Evolutionary conservation across 2,329 filamentous ascomycete genomes (phyloP).

Genomic region (Alternaria panax): DNA sequence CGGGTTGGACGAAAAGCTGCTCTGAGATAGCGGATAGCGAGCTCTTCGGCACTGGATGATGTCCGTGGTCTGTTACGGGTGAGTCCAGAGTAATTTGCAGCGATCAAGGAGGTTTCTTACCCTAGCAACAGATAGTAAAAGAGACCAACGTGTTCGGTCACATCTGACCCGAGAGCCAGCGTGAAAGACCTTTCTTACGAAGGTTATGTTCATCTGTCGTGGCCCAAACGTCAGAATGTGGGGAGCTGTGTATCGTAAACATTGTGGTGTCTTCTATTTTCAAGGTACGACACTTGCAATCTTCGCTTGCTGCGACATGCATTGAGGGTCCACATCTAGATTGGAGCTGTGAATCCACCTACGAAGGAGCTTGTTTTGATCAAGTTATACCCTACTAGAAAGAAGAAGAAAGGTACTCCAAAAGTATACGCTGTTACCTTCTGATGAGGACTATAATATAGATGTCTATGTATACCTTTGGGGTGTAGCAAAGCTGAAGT

Average conservation of each 20-base stretch:
- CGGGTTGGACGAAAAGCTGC: not conserved
- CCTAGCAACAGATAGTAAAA: not conserved
- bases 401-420: no score
- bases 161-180: not conserved
- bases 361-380: no score
- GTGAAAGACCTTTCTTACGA: not conserved
- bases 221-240: not conserved
- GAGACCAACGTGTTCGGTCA: not conserved
- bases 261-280: not conserved
- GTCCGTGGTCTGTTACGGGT: no score
- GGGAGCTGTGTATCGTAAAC: not conserved
- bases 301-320: not conserved
- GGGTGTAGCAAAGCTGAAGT: no score
- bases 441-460: no score
- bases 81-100: not conserved
- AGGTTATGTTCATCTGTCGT: not conserved
- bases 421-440: no score
- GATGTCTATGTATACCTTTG: no score
- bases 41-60: no score
- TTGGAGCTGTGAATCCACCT: not conserved
- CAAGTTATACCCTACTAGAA: no score
- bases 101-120: not conserved
- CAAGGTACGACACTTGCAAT: not conserved
- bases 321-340: no score
- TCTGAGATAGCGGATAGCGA: no score